Conservation (phyloP, 768 basidiomycete species). For the Pulveroboletus sp. region DNA sequence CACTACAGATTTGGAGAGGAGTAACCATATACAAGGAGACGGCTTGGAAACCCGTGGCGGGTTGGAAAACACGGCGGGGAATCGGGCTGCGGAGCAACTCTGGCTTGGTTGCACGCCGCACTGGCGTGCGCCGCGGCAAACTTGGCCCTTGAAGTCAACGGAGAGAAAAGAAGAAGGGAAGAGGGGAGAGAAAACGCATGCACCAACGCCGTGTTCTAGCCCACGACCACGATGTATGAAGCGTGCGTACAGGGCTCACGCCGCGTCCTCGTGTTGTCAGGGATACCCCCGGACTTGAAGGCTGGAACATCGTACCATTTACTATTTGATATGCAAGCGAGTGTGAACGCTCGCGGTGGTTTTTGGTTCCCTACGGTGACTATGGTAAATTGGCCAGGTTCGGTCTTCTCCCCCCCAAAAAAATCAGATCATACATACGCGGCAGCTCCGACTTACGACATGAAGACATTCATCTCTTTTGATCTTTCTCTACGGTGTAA, state of each 20-base stretch:
- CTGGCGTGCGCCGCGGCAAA: conserved; percentile 4
- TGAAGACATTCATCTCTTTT: neutral
- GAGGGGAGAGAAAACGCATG: neutral
- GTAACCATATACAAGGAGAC: neutral
- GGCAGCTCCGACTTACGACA: neutral
- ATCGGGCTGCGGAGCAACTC: neutral
- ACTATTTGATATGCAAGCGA: neutral
- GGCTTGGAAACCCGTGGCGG: neutral
- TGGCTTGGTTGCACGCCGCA: neutral
- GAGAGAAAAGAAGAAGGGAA: neutral
- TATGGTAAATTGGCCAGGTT: neutral
- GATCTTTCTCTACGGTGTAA: neutral
- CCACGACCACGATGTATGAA: neutral
- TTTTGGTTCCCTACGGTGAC: conserved; percentile 2
- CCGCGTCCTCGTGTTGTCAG: neutral
- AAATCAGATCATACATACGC: neutral
- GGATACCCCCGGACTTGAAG: neutral
- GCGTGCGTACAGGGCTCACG: neutral
- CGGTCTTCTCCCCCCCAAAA: neutral
- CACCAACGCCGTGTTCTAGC: neutral
- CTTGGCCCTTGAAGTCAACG: neutral
- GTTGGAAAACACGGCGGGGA: neutral
- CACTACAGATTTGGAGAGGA: too few species aligned
- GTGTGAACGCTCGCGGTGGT: conserved; percentile 12
- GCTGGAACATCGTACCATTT: neutral